Conservation (phyloP, 176 grass and related monocot genomes). For the Ananas comosus region DNA sequence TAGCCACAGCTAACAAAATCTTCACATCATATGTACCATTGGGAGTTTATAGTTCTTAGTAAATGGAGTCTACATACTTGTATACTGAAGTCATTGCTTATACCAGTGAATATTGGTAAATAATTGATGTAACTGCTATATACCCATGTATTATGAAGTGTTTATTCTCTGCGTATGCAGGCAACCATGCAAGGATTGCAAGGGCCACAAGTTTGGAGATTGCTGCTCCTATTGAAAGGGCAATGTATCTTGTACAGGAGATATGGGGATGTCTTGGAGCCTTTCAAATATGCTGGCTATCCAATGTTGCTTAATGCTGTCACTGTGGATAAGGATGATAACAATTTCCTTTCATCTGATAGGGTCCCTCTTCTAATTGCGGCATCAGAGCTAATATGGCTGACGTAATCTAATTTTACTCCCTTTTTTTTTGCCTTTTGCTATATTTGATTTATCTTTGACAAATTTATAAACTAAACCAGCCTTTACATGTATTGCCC, state of each 20-base stretch:
- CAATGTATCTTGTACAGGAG: constrained; percentile 97
- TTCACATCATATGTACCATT: too few relatives aligned
- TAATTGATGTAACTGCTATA: too few relatives aligned
- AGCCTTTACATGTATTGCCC: neutral
- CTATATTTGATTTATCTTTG: constrained; percentile 8
- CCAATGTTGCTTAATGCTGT: constrained; percentile 95
- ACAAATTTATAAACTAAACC: neutral
- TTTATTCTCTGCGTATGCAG: constrained; percentile 31
- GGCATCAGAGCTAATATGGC: constrained; percentile 94
- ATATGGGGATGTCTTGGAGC: constrained; percentile 86
- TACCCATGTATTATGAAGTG: neutral
- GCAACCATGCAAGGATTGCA: constrained; percentile 98
- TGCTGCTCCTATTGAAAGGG: constrained; percentile 85
- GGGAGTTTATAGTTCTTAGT: too few relatives aligned
- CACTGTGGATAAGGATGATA: constrained; percentile 88
- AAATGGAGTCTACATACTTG: too few relatives aligned
- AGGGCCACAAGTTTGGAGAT: constrained; percentile 90
- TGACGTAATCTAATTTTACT: constrained; percentile 61
- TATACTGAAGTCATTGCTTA: too few relatives aligned
- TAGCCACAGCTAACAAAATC: too few relatives aligned
- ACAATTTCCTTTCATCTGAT: constrained; percentile 96
- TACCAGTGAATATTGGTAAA: too few relatives aligned
- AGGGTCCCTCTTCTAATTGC: constrained; percentile 81
- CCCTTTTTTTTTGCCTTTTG: constrained; percentile 11
- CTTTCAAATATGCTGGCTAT: constrained; percentile 99